phyloP scores from a whole-genome alignment of 495 filamentous ascomycete genomes.

The Penicillium goetzii region DNA sequence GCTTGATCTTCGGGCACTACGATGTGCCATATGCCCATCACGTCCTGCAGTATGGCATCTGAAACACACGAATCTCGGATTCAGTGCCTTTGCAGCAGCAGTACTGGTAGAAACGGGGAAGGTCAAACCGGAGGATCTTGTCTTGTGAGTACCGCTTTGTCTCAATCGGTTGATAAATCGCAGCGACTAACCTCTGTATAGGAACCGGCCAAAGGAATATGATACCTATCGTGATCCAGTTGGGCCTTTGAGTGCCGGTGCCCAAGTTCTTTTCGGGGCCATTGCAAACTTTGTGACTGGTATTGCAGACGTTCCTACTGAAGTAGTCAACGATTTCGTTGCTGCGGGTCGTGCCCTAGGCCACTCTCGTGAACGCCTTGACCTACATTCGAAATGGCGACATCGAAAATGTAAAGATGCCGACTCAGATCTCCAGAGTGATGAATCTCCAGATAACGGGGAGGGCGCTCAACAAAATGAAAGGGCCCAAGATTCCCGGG shows the following conservation, averaged over 20 bases:
- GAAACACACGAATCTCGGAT: slow-evolving; percentile 60
- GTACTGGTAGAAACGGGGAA: slow-evolving; percentile 64
- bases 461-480: neutral
- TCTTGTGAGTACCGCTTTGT: slow-evolving; percentile 56
- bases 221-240: slow-evolving; percentile 72
- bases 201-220: slow-evolving; percentile 69
- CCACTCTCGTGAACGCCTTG: slow-evolving; percentile 55
- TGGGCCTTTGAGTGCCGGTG: slow-evolving; percentile 72
- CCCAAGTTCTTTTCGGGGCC: slow-evolving; percentile 75
- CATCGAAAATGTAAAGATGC: slow-evolving; percentile 3
- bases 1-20: slow-evolving; percentile 60
- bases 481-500: neutral
- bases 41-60: slow-evolving; percentile 73
- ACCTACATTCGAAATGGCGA: slow-evolving; percentile 20
- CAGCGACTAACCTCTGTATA: slow-evolving; percentile 25
- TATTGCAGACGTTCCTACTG: slow-evolving; percentile 77
- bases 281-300: slow-evolving; percentile 77
- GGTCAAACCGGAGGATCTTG: slow-evolving; percentile 65
- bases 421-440: neutral
- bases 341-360: slow-evolving; percentile 57
- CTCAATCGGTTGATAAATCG: neutral
- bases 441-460: neutral
- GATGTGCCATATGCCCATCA: slow-evolving; percentile 66
- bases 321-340: slow-evolving; percentile 65
- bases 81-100: slow-evolving; percentile 72